Conservation (phyloP, 2,329 filamentous ascomycete species). For the Keithomyces neogunnii region DNA sequence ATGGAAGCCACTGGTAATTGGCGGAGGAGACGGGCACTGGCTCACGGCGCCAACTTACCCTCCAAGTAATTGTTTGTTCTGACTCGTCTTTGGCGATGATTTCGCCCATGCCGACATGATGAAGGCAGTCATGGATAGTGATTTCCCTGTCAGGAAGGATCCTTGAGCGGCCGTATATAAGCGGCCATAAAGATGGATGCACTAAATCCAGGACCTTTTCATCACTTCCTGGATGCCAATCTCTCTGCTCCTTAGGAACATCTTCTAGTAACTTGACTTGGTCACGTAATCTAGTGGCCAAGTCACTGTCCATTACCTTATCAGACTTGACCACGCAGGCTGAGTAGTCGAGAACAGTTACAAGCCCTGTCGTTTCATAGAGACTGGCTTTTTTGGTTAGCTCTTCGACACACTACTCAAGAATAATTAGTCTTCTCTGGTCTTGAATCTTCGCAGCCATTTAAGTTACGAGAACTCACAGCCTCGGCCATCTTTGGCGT, state of each 20-base stretch:
- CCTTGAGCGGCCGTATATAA: slow-evolving; percentile 42
- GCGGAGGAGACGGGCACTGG: neutral
- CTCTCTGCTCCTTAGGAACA: slow-evolving; percentile 38
- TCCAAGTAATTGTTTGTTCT: too few relatives aligned
- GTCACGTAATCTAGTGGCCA: slow-evolving; percentile 28
- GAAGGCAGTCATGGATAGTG: slow-evolving; percentile 28
- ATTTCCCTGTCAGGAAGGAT: slow-evolving; percentile 19
- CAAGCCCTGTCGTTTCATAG: neutral
- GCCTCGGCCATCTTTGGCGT: slow-evolving; percentile 5
- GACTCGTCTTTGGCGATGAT: too few relatives aligned
- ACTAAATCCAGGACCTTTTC: slow-evolving; percentile 52
- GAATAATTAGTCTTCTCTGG: neutral
- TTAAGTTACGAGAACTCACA: neutral
- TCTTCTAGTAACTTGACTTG: slow-evolving; percentile 41
- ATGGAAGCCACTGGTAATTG: slow-evolving; percentile 40
- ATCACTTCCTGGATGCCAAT: slow-evolving; percentile 54
- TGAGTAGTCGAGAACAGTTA: neutral
- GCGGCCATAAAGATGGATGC: slow-evolving; percentile 54
- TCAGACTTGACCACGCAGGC: slow-evolving; percentile 28
- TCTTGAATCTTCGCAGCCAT: neutral
- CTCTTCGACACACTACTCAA: neutral
- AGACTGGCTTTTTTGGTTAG: neutral
- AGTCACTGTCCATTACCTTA: slow-evolving; percentile 13
- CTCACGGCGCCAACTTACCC: too few relatives aligned
- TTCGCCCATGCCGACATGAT: too few relatives aligned